These are phyloP conservation scores for Petunia axillaris DNA, from an alignment of 257 asterid genomes.

Conservation along the genomic window DNA sequence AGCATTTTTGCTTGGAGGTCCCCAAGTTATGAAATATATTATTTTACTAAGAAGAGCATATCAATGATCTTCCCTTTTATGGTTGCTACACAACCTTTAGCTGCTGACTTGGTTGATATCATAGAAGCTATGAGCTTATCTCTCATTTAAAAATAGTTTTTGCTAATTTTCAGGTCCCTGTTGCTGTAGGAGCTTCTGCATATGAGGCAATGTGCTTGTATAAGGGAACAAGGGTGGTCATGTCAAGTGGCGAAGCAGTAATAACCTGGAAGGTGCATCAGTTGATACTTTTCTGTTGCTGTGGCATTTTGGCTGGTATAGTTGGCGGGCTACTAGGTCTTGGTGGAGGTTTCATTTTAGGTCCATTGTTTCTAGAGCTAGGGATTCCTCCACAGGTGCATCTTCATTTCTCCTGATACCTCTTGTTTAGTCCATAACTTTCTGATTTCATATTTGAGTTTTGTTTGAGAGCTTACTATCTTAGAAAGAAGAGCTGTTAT, in stretches of 20 bases:
- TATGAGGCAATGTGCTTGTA: conserved; percentile 59
- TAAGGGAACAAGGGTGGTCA: conserved; percentile 52
- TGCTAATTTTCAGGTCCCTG: conserved; percentile 51
- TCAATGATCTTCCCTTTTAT: background rate
- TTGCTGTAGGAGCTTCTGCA: conserved; percentile 57
- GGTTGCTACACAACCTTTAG: background rate
- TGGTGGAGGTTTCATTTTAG: conserved; percentile 70
- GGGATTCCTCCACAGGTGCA: conserved; percentile 70
- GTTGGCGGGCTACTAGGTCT: conserved; percentile 75
- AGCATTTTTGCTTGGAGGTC: conserved; percentile 2
- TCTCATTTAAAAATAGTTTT: background rate
- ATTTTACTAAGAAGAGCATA: background rate
- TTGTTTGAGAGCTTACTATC: background rate
- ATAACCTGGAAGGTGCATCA: conserved; percentile 51
- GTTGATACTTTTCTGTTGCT: conserved; percentile 51
- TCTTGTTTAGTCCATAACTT: conserved; percentile 5
- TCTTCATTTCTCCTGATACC: conserved; percentile 12
- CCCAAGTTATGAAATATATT: background rate
- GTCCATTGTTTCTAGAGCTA: conserved; percentile 61
- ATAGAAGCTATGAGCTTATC: background rate
- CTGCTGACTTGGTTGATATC: background rate
- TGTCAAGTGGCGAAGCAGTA: conserved; percentile 48
- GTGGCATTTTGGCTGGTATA: conserved; percentile 61
- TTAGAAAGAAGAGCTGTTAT: background rate
- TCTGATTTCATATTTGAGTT: background rate